A percentile compares a stretch with the other conserved stretches of the same genome.
Evolutionary conservation across 192 early-diverging fungal species (phyloP).

Genomic region (Gonapodya prolifera): DNA sequence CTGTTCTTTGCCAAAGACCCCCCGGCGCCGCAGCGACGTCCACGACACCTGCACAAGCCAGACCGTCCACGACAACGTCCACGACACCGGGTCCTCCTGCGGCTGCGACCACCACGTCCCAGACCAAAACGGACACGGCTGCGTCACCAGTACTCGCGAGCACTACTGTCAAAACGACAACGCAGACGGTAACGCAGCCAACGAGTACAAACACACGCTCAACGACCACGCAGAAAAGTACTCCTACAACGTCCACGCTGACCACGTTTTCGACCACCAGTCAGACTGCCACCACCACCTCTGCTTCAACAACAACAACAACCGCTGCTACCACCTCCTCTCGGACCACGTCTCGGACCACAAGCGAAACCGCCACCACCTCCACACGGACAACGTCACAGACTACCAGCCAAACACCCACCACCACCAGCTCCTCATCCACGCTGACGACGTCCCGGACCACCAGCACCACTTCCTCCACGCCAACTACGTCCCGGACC

Average conservation of each 20-base stretch:
- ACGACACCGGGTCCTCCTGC: neutral
- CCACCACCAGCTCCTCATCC: neutral
- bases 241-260: neutral
- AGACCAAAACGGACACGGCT: neutral
- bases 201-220: neutral
- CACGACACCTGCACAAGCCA: neutral
- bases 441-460: neutral
- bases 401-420: neutral
- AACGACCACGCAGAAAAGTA: neutral
- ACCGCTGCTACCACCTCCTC: neutral
- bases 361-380: neutral
- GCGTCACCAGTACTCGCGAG: neutral
- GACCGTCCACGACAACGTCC: neutral
- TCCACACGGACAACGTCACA: neutral
- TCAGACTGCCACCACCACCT: neutral
- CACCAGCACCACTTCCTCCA: neutral
- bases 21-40: neutral
- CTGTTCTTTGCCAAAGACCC: neutral
- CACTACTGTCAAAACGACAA: neutral
- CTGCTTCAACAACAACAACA: neutral
- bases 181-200: neutral
- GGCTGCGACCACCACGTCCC: neutral
- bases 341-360: neutral
- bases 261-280: neutral
- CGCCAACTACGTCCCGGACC: neutral